These are phyloP conservation scores for Powellomyces hirtus DNA, from an alignment of 192 early-diverging fungal genomes.

Conservation along the genomic window DNA sequence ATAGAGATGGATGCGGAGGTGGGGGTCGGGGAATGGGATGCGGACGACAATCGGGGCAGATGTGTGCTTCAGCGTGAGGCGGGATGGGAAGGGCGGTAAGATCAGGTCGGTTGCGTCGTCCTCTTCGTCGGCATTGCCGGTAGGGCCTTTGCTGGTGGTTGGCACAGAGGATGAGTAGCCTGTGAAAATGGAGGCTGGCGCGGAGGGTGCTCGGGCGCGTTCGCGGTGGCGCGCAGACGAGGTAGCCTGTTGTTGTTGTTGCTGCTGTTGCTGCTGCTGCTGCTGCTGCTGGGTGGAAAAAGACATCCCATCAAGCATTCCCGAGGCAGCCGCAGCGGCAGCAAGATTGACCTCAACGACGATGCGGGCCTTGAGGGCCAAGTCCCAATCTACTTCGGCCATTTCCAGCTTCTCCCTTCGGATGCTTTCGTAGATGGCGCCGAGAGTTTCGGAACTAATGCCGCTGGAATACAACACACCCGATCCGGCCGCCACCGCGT, in stretches of 20 bases:
- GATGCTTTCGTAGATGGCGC: constrained; percentile 19
- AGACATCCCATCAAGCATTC: neutral
- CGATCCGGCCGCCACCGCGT: constrained; percentile 12
- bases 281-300: neutral
- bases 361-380: neutral
- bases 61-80: constrained; percentile 54
- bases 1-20: constrained; percentile 56
- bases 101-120: constrained; percentile 3
- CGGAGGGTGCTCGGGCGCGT: neutral
- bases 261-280: constrained; percentile 2
- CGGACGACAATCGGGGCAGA: constrained; percentile 54
- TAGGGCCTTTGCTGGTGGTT: neutral
- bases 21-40: constrained; percentile 55
- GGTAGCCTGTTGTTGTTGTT: neutral
- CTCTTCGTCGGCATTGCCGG: neutral
- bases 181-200: neutral
- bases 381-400: constrained; percentile 27
- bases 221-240: neutral
- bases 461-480: constrained; percentile 11
- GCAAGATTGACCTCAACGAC: constrained; percentile 11
- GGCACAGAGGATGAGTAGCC: neutral
- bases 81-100: constrained; percentile 42
- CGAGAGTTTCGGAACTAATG: constrained; percentile 14
- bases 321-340: neutral
- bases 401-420: constrained; percentile 31